Conservation (phyloP, 768 basidiomycete genomes). For the Pulveroboletus ravenelii region DNA sequence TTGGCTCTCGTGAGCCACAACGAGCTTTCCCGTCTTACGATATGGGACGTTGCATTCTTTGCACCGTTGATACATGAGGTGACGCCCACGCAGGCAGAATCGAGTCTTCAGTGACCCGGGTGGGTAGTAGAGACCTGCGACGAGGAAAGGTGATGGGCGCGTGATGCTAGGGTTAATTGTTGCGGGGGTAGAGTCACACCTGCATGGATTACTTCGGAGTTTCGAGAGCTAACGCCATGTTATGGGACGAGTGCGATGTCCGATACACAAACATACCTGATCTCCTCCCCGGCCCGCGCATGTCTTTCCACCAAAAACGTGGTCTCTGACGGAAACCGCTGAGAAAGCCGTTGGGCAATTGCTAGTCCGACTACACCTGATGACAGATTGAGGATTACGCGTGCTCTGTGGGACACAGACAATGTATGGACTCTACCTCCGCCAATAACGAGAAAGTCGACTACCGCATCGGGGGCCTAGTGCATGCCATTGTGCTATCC, state of each 20-base stretch:
- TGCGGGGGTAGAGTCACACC: constrained; percentile 37
- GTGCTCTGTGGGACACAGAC: background rate
- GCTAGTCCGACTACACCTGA: constrained; percentile 85
- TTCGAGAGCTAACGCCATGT: constrained; percentile 60
- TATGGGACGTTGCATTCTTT: constrained; percentile 54
- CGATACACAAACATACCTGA: constrained; percentile 45
- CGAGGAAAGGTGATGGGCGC: background rate
- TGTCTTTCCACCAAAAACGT: constrained; percentile 83
- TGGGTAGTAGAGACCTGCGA: constrained; percentile 79
- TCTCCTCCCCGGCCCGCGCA: constrained; percentile 74
- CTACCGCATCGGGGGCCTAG: constrained; percentile 60
- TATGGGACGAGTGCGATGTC: background rate
- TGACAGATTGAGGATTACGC: background rate
- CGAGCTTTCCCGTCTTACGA: constrained; percentile 80
- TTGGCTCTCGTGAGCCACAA: constrained; percentile 73
- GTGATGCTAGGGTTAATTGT: background rate
- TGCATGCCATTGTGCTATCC: background rate
- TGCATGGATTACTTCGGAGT: constrained; percentile 93
- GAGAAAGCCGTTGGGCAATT: constrained; percentile 69
- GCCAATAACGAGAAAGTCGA: constrained; percentile 86
- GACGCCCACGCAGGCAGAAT: constrained; percentile 81
- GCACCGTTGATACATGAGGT: constrained; percentile 80
- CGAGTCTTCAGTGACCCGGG: constrained; percentile 76
- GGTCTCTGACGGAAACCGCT: constrained; percentile 58
- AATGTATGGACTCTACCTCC: constrained; percentile 49